Base-by-base conservation (phyloP, 2,329 filamentous ascomycete genomes). In the Elsinoe necatrix region DNA sequence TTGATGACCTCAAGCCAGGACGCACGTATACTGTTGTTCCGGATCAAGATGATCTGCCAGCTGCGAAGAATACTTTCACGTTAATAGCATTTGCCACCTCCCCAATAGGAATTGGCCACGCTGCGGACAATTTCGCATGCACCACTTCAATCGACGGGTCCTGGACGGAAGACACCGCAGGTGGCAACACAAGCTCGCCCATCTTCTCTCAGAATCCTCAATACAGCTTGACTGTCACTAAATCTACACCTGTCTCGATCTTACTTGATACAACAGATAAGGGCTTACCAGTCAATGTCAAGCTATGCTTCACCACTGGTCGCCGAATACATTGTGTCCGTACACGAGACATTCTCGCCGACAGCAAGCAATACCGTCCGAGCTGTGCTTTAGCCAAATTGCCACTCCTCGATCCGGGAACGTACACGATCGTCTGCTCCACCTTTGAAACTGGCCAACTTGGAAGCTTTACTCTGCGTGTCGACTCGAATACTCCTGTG, bases 151-250 rank as follows among this genome's bases (percentile, higher is more conserved):
- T 85, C 21, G 68, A 75, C 1, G 83, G 85, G 1, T 75, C 78
- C 1, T 98, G 93, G 93, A 90, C 82, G 2, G 75, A 81, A 54
- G 81, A 85, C 50, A 91, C 86, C 0, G 88, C 90, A 3, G 93
- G 93, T 20, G 93, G 93, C 27, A 95, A 90, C 66, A 82, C 89
- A 0, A 83, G 85, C 59, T 87, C 85, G 25, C 71, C 86, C 1
- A 82, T 80, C 7, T 97, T 93, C 72, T 80, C 85, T n/a, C 77
- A 80, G 57, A 98, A 97, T 63, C 93, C 93, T 0, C 91, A 96
- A 68, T 97, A 88, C 68, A 80, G 80, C 57, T 75, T 98, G 5
- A 71, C 74, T 12, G 65, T 91, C 48, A 65, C 78, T 1, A 68
- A 71, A 3, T 67, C 73, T 2, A 83, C 85, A 0, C 79, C 84